A percentile compares a stretch with the other conserved stretches of the same genome.
These are phyloP conservation scores for Septoria linicola DNA, from an alignment of 2,329 filamentous ascomycete species.

Conservation along the genomic window DNA sequence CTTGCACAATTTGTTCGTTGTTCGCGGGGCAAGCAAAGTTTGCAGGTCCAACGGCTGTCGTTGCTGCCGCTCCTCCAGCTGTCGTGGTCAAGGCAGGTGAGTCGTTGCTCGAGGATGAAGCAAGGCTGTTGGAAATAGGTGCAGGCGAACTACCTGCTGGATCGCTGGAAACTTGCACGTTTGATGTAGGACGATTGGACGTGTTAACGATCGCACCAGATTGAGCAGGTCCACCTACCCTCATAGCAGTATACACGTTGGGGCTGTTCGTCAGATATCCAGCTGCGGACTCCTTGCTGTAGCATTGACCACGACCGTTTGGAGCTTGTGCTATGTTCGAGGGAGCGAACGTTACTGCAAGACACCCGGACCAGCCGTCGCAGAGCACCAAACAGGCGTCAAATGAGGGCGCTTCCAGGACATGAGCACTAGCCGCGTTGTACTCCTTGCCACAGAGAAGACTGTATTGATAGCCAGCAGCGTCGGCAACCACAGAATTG, in stretches of 20 bases:
- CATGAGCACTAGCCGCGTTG: neutral
- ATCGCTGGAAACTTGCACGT: no score
- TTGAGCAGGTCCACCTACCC: neutral
- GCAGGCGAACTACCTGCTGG: neutral
- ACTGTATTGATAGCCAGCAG: neutral
- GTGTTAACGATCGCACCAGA: neutral
- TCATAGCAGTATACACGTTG: neutral
- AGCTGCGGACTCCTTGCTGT: neutral
- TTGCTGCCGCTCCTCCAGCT: neutral
- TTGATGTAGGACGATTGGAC: neutral
- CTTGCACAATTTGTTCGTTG: constrained; percentile 8
- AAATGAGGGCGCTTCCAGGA: neutral
- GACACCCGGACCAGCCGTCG: constrained; percentile 19
- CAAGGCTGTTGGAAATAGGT: neutral
- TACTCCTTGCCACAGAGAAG: neutral
- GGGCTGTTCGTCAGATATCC: neutral
- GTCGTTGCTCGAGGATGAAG: neutral
- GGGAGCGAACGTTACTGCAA: constrained; percentile 22
- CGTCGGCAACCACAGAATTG: neutral
- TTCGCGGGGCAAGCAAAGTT: constrained; percentile 10
- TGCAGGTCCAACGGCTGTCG: neutral
- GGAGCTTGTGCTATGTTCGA: neutral
- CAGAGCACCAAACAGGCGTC: constrained; percentile 20
- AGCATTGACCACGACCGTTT: neutral
- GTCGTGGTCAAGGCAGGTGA: neutral